A percentile compares a stretch with the other conserved stretches of the same genome.
phyloP scores from a whole-genome alignment of 805 yeast species.

The Ogataea paraovalis region DNA sequence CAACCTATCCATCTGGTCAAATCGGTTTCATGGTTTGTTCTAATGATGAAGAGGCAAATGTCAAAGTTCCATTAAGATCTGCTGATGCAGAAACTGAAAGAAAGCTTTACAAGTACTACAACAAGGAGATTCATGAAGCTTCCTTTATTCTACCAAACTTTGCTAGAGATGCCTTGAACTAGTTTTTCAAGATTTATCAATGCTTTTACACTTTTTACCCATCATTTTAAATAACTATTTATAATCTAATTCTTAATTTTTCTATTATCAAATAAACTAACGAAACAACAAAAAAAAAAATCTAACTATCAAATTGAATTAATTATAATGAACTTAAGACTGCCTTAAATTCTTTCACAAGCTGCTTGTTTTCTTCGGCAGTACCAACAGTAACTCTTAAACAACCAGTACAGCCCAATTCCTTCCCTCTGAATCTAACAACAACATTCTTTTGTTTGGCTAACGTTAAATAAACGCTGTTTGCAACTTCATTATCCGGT shows the following conservation, averaged over 20 bases:
- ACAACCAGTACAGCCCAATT: slow-evolving; percentile 85
- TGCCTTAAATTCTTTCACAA: slow-evolving; percentile 38
- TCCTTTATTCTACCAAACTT: slow-evolving; percentile 90
- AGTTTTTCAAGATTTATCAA: neutral
- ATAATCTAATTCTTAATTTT: neutral
- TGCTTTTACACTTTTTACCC: neutral
- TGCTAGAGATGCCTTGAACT: slow-evolving; percentile 50
- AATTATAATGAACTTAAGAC: slow-evolving; percentile 14
- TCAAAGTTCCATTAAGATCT: slow-evolving; percentile 65
- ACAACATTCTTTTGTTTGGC: slow-evolving; percentile 78
- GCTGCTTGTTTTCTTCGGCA: slow-evolving; percentile 56
- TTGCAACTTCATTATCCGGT: slow-evolving; percentile 69
- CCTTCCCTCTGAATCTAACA: slow-evolving; percentile 86
- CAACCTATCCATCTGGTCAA: slow-evolving; percentile 96
- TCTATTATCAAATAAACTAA: slow-evolving; percentile 1
- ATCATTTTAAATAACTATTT: slow-evolving; percentile 1
- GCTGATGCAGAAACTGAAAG: slow-evolving; percentile 59
- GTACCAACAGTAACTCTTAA: slow-evolving; percentile 88
- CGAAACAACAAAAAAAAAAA: slow-evolving; percentile 1
- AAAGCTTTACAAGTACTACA: slow-evolving; percentile 75
- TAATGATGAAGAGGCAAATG: slow-evolving; percentile 63
- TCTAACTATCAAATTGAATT: neutral
- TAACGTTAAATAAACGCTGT: slow-evolving; percentile 57
- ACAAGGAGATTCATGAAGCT: slow-evolving; percentile 77
- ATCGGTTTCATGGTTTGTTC: slow-evolving; percentile 97